These are phyloP conservation scores for Agastache rugosa DNA, from an alignment of 257 asterid species.

Conservation along the genomic window DNA sequence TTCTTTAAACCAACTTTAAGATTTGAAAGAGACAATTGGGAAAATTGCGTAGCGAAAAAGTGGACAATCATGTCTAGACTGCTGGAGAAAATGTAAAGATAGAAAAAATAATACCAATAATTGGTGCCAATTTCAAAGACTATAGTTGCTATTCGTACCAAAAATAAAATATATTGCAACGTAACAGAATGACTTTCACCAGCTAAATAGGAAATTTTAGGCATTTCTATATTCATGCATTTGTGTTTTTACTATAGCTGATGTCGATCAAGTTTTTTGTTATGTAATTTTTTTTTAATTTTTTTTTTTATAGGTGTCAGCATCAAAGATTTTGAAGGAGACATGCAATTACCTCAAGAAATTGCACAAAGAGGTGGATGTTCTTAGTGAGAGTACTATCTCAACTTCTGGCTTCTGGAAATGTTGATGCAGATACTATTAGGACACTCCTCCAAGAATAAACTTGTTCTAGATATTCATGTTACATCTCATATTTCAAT, in stretches of 20 bases:
- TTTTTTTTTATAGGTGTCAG: conserved; percentile 41
- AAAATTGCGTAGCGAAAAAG: not conserved
- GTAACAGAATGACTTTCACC: conserved; percentile 10
- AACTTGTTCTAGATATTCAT: no score
- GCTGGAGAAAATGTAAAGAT: not conserved
- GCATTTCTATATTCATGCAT: conserved; percentile 34
- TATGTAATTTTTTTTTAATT: not conserved
- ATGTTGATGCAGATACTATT: conserved; percentile 46
- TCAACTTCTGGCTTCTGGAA: conserved; percentile 53
- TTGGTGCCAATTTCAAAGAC: conserved; percentile 32
- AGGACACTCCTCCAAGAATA: conserved; percentile 47
- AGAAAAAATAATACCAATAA: conserved; percentile 14
- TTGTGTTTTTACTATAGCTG: not conserved
- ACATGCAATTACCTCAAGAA: conserved; percentile 62
- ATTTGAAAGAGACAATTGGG: conserved; percentile 18
- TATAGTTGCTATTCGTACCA: not conserved
- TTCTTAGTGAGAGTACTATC: conserved; percentile 63
- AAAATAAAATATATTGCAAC: conserved; percentile 26
- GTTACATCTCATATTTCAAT: not conserved
- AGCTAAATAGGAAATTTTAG: not conserved
- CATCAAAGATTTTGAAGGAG: conserved; percentile 62
- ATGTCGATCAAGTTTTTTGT: not conserved
- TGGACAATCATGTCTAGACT: not conserved
- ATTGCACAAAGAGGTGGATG: conserved; percentile 73
- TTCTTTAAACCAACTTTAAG: not conserved